phyloP scores from a whole-genome alignment of 805 yeast species.

The Candida jianshihensis region DNA sequence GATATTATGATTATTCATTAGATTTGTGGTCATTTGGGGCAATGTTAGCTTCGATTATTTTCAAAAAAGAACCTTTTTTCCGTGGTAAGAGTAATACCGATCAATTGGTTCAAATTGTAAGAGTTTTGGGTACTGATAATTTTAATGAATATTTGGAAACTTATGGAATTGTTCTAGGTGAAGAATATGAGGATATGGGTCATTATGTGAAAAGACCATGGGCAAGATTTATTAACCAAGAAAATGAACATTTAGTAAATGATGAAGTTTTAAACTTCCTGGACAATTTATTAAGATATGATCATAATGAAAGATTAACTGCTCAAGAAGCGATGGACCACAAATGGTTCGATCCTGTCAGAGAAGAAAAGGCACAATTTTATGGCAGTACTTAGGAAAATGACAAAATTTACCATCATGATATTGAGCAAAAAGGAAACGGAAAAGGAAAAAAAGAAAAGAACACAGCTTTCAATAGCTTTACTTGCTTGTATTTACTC shows the following conservation, averaged over 20 bases:
- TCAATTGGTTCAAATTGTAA: slow-evolving; percentile 84
- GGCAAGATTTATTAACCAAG: slow-evolving; percentile 51
- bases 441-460: no score
- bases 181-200: slow-evolving; percentile 75
- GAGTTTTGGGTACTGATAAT: slow-evolving; percentile 80
- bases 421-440: no score
- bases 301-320: slow-evolving; percentile 82
- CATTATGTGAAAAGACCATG: slow-evolving; percentile 62
- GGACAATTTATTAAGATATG: slow-evolving; percentile 69
- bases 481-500: not conserved
- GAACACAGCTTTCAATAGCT: no score
- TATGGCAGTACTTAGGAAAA: no score
- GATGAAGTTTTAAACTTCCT: slow-evolving; percentile 61
- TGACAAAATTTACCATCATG: no score
- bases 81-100: slow-evolving; percentile 89
- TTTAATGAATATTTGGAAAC: slow-evolving; percentile 57
- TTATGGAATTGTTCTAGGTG: slow-evolving; percentile 62
- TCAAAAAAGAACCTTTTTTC: slow-evolving; percentile 87
- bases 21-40: slow-evolving; percentile 93
- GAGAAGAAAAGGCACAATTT: slow-evolving; percentile 10
- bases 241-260: slow-evolving; percentile 43
- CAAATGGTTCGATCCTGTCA: slow-evolving; percentile 43
- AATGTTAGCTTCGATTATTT: slow-evolving; percentile 82
- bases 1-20: slow-evolving; percentile 80
- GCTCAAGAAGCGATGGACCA: slow-evolving; percentile 86